These are phyloP conservation scores for Termitomyces sp. DNA, from an alignment of 768 basidiomycete genomes.

Conservation along the genomic window DNA sequence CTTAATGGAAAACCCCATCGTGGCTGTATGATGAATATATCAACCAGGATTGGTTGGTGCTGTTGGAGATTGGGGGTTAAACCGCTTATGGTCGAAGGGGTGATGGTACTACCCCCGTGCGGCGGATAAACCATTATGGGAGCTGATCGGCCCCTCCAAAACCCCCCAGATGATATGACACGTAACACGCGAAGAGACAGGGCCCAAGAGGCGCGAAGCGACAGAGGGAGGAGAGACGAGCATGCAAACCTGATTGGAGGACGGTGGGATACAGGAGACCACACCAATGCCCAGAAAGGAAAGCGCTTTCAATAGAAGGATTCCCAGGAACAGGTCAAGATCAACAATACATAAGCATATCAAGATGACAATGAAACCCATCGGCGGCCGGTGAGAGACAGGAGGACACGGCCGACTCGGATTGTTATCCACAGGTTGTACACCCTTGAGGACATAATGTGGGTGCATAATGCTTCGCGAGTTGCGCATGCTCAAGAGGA, in stretches of 20 bases:
- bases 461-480: neutral
- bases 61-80: constrained; percentile 3
- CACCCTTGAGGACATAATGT: neutral
- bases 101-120: neutral
- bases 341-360: neutral
- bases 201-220: neutral
- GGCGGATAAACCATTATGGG: neutral
- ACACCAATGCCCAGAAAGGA: neutral
- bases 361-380: neutral
- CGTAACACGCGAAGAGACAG: neutral
- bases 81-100: neutral
- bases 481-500: neutral
- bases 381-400: neutral
- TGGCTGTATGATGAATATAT: neutral
- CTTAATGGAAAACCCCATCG: neutral
- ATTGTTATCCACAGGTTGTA: neutral
- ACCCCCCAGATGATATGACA: neutral
- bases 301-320: neutral
- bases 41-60: neutral
- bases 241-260: neutral
- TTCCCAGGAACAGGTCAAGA: neutral
- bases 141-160: neutral
- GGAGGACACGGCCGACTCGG: constrained; percentile 2
- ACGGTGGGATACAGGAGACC: neutral
- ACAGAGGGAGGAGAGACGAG: neutral